phyloP scores from a whole-genome alignment of 2,329 filamentous ascomycete genomes.

The Aspergillus japonicus region DNA sequence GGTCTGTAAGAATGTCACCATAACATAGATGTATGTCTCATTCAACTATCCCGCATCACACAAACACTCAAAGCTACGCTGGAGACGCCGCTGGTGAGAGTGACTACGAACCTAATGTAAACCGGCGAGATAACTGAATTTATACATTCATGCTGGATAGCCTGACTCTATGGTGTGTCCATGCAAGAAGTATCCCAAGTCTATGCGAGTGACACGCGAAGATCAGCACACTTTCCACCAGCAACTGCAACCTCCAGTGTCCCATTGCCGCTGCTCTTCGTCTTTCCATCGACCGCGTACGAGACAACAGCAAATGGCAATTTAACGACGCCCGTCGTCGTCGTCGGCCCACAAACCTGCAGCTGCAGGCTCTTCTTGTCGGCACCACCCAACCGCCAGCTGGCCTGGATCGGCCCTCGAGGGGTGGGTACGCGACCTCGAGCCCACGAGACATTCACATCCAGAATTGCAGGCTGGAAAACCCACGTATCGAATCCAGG shows the following conservation, averaged over 20 bases:
- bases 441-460: conserved; percentile 4
- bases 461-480: conserved; percentile 2
- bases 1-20: too few relatives aligned
- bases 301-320: neutral
- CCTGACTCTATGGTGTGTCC: neutral
- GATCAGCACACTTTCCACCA: neutral
- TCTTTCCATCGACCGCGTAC: neutral
- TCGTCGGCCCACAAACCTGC: neutral
- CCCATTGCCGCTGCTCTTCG: neutral
- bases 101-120: neutral
- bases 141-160: too few relatives aligned
- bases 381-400: neutral
- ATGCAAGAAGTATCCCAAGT: neutral
- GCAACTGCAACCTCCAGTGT: neutral
- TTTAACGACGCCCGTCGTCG: neutral
- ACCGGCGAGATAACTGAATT: neutral
- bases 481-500: conserved; percentile 5
- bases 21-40: neutral
- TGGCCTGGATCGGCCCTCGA: conserved; percentile 1
- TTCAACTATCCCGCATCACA: too few relatives aligned
- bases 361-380: neutral
- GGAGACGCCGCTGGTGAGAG: neutral
- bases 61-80: too few relatives aligned
- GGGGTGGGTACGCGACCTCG: conserved; percentile 7
- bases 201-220: neutral